Base-by-base conservation (phyloP, 768 basidiomycete genomes). In the Pleurotus salmoneostramineus region DNA sequence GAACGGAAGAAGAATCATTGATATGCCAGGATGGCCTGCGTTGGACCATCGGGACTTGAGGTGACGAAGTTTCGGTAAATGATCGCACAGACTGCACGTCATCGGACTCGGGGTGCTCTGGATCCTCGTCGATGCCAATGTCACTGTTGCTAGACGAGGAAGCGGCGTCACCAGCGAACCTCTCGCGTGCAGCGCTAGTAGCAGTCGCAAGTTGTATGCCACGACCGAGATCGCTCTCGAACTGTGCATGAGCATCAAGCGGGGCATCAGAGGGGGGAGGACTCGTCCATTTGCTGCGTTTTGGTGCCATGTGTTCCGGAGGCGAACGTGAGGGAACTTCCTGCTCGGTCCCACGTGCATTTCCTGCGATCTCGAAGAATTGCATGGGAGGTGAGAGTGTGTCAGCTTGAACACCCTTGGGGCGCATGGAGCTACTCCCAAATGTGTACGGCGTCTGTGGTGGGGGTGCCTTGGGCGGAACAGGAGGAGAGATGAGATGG, bases 241-340 rank as follows among this genome's bases (percentile, higher is more conserved):
- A 93, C 15, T 84, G 71, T 2, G 80, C 78, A 48, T 83, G 89
- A 62, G 83, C 88, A 21, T 79, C 80, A 7, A 81, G 76, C 0
- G 91, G 77, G 0, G 90, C 91, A 63, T 88, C 88, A 0, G 85
- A 83, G 3, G 91, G 89, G 27, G 91, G 91, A 6, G 91, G 90
- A 62, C 89, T 91, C 2, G 91, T 93, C 91, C 91, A 93, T 69
- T 89, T 88, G 34, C 81, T 76, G 33, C 91, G 83, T 65, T 80
- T 87, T 1, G 91, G 88, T 14, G 88, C 90, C 91, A 92, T 91
- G 62, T 90, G 88, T 58, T 86, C 85, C 2, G 86, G 84, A 44
- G 80, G 83, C 6, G 80, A 74, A 12, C 79, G 78, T 48, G 74
- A 63, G 69, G 69, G 46, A 66, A 71, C 63, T 59, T 72, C 68